A percentile compares a stretch with the other conserved stretches of the same genome.
phyloP scores from a whole-genome alignment of 2,329 filamentous ascomycete genomes.

The Ceratocystis ficicola region DNA sequence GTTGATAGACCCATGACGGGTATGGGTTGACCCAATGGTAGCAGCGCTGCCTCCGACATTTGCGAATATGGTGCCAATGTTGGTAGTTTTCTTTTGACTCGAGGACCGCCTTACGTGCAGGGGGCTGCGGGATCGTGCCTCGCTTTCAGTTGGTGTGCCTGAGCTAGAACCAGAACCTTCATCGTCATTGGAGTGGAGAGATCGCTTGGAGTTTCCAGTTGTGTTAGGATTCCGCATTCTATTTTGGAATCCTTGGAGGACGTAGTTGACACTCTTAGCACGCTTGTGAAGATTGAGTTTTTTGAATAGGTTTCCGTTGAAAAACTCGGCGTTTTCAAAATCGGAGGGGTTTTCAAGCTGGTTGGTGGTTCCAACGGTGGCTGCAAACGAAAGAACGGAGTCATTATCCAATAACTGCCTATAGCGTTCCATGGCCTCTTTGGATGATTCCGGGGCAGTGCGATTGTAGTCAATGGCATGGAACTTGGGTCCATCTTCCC shows the following conservation, averaged over 20 bases:
- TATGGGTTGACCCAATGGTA: slow-evolving; percentile 44
- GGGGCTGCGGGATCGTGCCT: slow-evolving; percentile 31
- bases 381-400: slow-evolving; percentile 49
- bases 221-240: slow-evolving; percentile 41
- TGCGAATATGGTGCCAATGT: slow-evolving; percentile 47
- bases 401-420: slow-evolving; percentile 42
- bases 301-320: slow-evolving; percentile 52
- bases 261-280: slow-evolving; percentile 27
- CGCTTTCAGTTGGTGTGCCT: slow-evolving; percentile 15
- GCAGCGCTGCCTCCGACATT: slow-evolving; percentile 44
- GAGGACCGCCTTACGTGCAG: slow-evolving; percentile 40
- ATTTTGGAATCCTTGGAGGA: slow-evolving; percentile 35
- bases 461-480: slow-evolving; percentile 33
- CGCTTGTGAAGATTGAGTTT: slow-evolving; percentile 43
- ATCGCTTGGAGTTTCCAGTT: slow-evolving; percentile 23
- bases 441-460: slow-evolving; percentile 31
- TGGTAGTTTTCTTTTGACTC: slow-evolving; percentile 39
- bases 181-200: neutral
- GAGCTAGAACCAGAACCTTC: slow-evolving; percentile 11
- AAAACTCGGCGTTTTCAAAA: slow-evolving; percentile 38
- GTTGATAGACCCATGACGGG: slow-evolving; percentile 43
- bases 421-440: slow-evolving; percentile 39
- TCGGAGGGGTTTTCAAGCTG: slow-evolving; percentile 53
- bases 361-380: slow-evolving; percentile 52
- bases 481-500: slow-evolving; percentile 39